Base-by-base conservation (phyloP, 441 rosid species). In the Gossypium armourianum region DNA sequence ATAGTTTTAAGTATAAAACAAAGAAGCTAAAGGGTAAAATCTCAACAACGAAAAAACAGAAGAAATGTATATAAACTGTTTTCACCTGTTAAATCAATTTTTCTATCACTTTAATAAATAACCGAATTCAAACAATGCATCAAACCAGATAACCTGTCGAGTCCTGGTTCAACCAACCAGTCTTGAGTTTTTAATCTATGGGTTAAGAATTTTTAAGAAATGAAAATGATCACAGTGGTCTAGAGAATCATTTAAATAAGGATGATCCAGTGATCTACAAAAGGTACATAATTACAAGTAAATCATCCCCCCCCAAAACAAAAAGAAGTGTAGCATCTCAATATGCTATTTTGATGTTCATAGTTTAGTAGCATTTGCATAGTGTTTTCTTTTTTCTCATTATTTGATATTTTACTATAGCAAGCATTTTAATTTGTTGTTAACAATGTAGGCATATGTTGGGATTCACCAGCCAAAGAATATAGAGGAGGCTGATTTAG, bases 391-490 rank as follows among this genome's bases (percentile, higher is more conserved):
- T 68, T 64, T 64, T 62, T 71, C 21, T 62, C 68, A 4, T 15
- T 62, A 24, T 36, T 4, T 77, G 63, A 67, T 29, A 62, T n/a
- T 72, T 69, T 67, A 45, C n/a, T 9, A 4, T 63, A 23, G 23
- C 29, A 61, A 71, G 20, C 60, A 43, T 59, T 21, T 40, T 69
- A 62, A 26, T 73, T 64, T 73, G 57, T 29, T 71, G 52, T 71
- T 81, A 55, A 73, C 71, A 61, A 74, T 84, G 76, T 76, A 94
- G 97, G 97, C 97, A 32, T 94, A 90, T 72, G 56, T 71, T 70
- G 90, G 92, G 71, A 92, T 94, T 77, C 99, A 94, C 79, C 88
- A 82, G 77, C 99, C 99, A 17, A 89, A 84, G 81, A 87, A 73
- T 79, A 77, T 83, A 69, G 89, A 80, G 36, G 97, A 94, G 78